A percentile compares a stretch with the other conserved stretches of the same genome.
These are phyloP conservation scores for Saccharomyces cerevisiae DNA, from an alignment of 805 yeast species.

Conservation along the genomic window DNA sequence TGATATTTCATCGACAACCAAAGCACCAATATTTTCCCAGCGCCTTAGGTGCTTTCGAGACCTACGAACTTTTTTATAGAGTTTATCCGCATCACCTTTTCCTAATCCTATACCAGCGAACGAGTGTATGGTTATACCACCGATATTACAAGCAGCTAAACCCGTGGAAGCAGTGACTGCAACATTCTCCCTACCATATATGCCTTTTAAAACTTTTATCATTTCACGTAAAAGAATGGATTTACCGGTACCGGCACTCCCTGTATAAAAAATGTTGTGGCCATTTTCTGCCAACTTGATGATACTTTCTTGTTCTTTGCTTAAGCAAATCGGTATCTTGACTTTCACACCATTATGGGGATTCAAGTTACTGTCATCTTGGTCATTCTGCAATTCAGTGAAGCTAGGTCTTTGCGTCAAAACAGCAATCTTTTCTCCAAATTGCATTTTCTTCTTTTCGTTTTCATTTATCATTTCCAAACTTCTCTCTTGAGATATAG, in stretches of 20 bases:
- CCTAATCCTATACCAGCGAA: constrained; percentile 76
- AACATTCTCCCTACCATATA: constrained; percentile 43
- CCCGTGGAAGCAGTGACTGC: constrained; percentile 85
- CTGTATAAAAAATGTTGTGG: constrained; percentile 77
- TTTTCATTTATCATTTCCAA: constrained; percentile 7
- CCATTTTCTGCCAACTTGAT: constrained; percentile 58
- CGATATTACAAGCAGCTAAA: constrained; percentile 72
- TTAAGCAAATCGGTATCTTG: constrained; percentile 30
- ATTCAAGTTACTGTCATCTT: constrained; percentile 7
- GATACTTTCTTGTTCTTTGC: constrained; percentile 59
- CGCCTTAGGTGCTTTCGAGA: constrained; percentile 41
- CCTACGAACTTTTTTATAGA: constrained; percentile 46
- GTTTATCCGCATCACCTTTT: constrained; percentile 37
- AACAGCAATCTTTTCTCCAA: constrained; percentile 24
- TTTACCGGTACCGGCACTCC: constrained; percentile 98
- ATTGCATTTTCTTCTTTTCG: constrained; percentile 4
- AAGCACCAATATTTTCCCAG: constrained; percentile 51
- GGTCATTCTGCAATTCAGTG: constrained; percentile 6
- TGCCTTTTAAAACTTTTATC: constrained; percentile 43
- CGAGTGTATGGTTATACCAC: constrained; percentile 70
- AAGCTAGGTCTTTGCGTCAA: constrained; percentile 26
- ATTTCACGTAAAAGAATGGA: constrained; percentile 70
- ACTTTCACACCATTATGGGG: constrained; percentile 19
- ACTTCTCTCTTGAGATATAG: constrained; percentile 1
- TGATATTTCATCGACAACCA: constrained; percentile 70